phyloP scores from a whole-genome alignment of 139 green algal species.

The Diplosphaera chodatii region DNA sequence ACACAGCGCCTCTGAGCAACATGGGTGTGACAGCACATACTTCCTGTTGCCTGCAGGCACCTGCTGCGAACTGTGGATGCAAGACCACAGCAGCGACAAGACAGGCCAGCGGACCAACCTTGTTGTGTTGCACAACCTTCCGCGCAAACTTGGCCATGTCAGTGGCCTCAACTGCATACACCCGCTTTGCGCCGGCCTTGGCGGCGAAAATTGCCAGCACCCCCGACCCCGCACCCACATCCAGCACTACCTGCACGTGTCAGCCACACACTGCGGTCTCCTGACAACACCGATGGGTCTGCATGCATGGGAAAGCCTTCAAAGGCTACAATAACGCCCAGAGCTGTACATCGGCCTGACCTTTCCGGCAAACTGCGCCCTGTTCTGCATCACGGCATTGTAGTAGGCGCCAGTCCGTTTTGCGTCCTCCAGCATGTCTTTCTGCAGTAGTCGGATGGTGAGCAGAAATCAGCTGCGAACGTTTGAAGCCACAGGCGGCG shows the following conservation, averaged over 20 bases:
- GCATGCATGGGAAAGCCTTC: no score
- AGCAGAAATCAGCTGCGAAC: background rate
- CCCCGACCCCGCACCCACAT: slow-evolving; percentile 81
- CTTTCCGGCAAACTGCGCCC: slow-evolving; percentile 52
- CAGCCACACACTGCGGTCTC: no score
- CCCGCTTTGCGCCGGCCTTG: slow-evolving; percentile 68
- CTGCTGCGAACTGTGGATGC: no score
- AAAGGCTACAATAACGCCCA: no score
- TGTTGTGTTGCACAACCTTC: slow-evolving; percentile 75
- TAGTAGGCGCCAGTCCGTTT: slow-evolving; percentile 94
- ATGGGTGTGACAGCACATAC: no score
- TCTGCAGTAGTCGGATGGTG: slow-evolving; percentile 43
- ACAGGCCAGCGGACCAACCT: slow-evolving; percentile 22
- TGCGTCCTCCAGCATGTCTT: slow-evolving; percentile 98
- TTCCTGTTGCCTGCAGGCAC: no score
- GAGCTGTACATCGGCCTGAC: background rate
- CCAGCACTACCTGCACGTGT: slow-evolving; percentile 69
- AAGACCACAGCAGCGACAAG: background rate
- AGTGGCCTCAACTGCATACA: slow-evolving; percentile 97
- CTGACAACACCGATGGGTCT: no score
- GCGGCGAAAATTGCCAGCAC: slow-evolving; percentile 96
- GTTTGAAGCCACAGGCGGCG: background rate
- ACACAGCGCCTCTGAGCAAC: background rate
- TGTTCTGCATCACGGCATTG: slow-evolving; percentile 65
- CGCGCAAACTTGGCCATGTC: slow-evolving; percentile 81